Evolutionary conservation across 2,329 filamentous ascomycete genomes (phyloP), one percentile per base, ranked within the genome.

Genomic region (Calonectria montana): DNA sequence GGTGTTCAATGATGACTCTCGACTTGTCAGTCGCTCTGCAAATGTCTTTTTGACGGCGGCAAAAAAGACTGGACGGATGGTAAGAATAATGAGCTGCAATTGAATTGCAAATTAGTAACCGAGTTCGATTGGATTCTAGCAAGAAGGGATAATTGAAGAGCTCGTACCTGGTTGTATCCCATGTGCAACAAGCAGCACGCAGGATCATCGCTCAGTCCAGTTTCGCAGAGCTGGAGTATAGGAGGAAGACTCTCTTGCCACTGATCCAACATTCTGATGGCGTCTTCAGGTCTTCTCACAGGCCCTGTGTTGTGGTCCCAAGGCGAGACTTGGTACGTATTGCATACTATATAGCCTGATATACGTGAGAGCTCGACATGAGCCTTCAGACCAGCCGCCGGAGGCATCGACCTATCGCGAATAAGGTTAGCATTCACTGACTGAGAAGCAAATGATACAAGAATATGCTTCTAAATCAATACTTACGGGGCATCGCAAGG

Each of bases 11-110:
- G 78, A 78, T n/a, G 72, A 75, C 18, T 75, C 70, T 10, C 79
- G 81, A 35, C 77, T 78, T 67, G 83, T 78, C 18, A 84, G 80
- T 31, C 83, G 81, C 71, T 84, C 84, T 25, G 84, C 85, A 21
- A 88, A 84, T 13, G 84, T 83, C 67, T 83, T 87, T 75, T 87
- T 87, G 29, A 88, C 86, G 2, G 86, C 83, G 8, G 83, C 80
- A 53, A 89, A 84, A 74, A 88, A 86, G 18, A 87, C 81, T 3
- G 88, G 87, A 0, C 87, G 85, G 31, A 87, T 81, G 13, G 86
- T 82, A 16, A 89, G 80, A 57, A 89, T 85, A n/a, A 87, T 73
- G 18, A 89, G 83, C 84, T 67, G 35, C 21, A 23, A 41, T 64
- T 62, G 27, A 15, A 8, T 10, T n/a, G 62, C 29, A 23, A 12